Percentiles rank a stretch among this genome's conserved stretches.
Conservation (phyloP, 257 asterid species). For the Gynochthodes officinalis region DNA sequence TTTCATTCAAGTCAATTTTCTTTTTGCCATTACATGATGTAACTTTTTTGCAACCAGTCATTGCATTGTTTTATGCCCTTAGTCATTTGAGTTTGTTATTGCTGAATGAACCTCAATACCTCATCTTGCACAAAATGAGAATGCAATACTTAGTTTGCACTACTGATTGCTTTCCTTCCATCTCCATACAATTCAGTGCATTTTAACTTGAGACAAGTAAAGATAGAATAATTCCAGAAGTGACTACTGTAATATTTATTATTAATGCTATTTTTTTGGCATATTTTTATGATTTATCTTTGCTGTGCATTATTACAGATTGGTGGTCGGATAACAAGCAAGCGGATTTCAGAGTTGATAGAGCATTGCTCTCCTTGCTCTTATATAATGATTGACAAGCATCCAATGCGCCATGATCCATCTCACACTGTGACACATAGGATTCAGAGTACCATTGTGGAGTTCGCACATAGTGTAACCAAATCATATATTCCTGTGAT, state of each 20-base stretch:
- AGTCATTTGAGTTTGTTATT: not conserved
- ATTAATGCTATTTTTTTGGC: no score
- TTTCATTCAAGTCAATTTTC: not conserved
- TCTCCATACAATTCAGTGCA: not conserved
- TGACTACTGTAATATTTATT: no score
- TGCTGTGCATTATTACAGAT: constrained; percentile 42
- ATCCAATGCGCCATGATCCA: constrained; percentile 97
- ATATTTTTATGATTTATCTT: not conserved
- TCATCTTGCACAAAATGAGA: not conserved
- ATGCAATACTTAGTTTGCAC: not conserved
- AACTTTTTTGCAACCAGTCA: not conserved
- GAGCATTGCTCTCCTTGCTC: constrained; percentile 67
- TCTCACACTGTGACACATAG: constrained; percentile 77
- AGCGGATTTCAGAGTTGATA: constrained; percentile 74
- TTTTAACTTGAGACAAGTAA: not conserved
- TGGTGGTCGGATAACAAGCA: constrained; percentile 91
- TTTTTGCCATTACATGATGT: not conserved
- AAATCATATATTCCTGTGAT: constrained; percentile 38
- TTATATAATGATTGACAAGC: constrained; percentile 79
- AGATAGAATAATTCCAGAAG: not conserved
- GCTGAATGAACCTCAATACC: not conserved
- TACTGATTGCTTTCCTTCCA: not conserved
- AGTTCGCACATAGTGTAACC: constrained; percentile 55
- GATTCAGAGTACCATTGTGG: constrained; percentile 52
- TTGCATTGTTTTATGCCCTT: not conserved